A percentile compares a stretch with the other conserved stretches of the same genome.
phyloP scores from a whole-genome alignment of 768 basidiomycete species.

The Podaxis mareebaensis region DNA sequence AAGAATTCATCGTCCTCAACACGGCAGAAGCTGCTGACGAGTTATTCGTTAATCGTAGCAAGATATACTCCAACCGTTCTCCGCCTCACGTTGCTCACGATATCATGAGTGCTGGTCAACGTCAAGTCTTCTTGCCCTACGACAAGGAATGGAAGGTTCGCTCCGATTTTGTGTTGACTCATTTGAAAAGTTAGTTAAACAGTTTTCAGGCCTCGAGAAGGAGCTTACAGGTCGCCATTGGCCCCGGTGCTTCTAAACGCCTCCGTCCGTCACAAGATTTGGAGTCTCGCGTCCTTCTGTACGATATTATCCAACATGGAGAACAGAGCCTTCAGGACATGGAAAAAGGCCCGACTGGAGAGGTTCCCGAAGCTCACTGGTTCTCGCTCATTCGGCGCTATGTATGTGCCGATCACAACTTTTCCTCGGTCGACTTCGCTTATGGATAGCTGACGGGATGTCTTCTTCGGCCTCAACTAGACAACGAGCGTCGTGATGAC shows the following conservation, averaged over 20 bases:
- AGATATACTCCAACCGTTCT: slow-evolving; percentile 27
- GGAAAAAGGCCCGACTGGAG: slow-evolving; percentile 21
- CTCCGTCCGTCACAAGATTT: slow-evolving; percentile 25
- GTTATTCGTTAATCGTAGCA: slow-evolving; percentile 26
- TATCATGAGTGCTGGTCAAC: slow-evolving; percentile 30
- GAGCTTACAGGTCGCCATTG: slow-evolving; percentile 25
- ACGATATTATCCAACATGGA: slow-evolving; percentile 25
- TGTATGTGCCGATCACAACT: slow-evolving; percentile 18
- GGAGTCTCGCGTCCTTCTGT: slow-evolving; percentile 27
- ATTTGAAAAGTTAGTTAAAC: neutral
- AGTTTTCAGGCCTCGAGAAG: slow-evolving; percentile 23
- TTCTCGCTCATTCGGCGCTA: slow-evolving; percentile 29
- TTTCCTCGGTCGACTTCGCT: neutral
- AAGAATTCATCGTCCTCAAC: slow-evolving; percentile 28
- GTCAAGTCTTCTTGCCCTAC: slow-evolving; percentile 29
- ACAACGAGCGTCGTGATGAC: slow-evolving; percentile 28
- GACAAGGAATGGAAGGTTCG: slow-evolving; percentile 29
- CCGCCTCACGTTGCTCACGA: slow-evolving; percentile 33
- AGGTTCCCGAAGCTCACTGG: slow-evolving; percentile 30
- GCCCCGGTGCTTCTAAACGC: slow-evolving; percentile 26
- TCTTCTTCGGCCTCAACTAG: slow-evolving; percentile 10
- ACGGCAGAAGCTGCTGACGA: slow-evolving; percentile 27
- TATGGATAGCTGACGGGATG: neutral
- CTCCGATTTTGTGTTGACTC: neutral
- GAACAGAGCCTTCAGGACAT: slow-evolving; percentile 20